A percentile compares a stretch with the other conserved stretches of the same genome.
These are phyloP conservation scores for Russula griseocarnosa DNA, from an alignment of 768 basidiomycete species.

Conservation along the genomic window DNA sequence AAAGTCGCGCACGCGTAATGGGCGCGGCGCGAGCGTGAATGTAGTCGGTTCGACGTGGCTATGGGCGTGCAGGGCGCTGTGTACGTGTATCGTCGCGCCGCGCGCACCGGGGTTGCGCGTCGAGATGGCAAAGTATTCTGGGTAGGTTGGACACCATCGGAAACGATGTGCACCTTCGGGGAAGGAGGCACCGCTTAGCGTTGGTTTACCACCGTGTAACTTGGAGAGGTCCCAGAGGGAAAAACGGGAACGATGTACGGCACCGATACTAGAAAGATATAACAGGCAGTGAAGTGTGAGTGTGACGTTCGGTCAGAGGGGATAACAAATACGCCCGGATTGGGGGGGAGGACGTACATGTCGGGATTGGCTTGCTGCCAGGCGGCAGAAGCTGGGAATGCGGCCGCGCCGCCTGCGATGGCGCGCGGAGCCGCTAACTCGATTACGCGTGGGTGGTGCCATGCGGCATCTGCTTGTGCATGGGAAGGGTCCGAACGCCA, in stretches of 20 bases:
- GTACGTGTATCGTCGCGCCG: conserved; percentile 60
- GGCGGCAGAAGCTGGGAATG: conserved; percentile 56
- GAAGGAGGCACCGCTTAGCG: conserved; percentile 56
- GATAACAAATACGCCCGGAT: not conserved
- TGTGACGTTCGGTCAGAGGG: not conserved
- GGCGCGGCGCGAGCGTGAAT: conserved; percentile 55
- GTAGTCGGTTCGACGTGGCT: conserved; percentile 59
- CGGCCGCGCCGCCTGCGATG: conserved; percentile 47
- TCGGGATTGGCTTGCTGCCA: conserved; percentile 70
- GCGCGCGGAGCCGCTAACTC: conserved; percentile 71
- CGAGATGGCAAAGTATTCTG: conserved; percentile 76
- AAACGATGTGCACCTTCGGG: conserved; percentile 65
- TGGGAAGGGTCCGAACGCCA: conserved; percentile 71
- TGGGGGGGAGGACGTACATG: conserved; percentile 47
- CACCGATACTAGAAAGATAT: conserved; percentile 55
- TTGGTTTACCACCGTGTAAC: conserved; percentile 70
- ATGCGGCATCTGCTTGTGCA: conserved; percentile 46
- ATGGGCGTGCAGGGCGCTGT: conserved; percentile 53
- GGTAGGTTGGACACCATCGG: conserved; percentile 76
- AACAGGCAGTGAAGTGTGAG: not conserved
- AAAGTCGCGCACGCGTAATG: conserved; percentile 66
- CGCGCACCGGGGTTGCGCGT: conserved; percentile 40
- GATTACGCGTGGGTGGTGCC: conserved; percentile 59
- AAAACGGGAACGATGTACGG: conserved; percentile 67
- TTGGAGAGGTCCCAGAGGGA: conserved; percentile 73